Conservation (phyloP, 345 rosid genomes). For the Gossypioides kirkii region DNA sequence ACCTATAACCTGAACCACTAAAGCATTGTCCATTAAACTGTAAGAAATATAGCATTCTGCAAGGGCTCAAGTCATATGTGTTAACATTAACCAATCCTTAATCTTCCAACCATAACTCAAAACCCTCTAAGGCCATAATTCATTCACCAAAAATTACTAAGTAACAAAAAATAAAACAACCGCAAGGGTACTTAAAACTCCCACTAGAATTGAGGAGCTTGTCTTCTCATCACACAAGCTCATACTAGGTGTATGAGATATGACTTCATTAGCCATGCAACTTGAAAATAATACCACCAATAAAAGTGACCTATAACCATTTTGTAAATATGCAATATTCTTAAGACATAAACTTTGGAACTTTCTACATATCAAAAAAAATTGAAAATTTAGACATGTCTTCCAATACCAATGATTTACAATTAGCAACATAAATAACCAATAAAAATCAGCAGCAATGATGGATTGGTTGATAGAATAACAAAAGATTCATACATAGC, state of each 20-base stretch:
- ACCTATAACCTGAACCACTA: background rate
- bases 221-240: background rate
- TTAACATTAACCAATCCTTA: background rate
- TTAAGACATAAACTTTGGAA: background rate
- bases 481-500: background rate
- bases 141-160: background rate
- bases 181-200: background rate
- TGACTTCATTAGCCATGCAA: background rate
- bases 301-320: background rate
- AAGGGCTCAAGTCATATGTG: background rate
- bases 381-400: background rate
- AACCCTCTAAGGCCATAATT: slow-evolving; percentile 2
- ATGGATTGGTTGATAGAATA: background rate
- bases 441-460: background rate
- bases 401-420: background rate
- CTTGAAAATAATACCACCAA: background rate
- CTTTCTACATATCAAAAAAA: background rate
- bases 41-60: background rate
- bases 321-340: background rate
- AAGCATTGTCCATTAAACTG: background rate
- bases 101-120: background rate
- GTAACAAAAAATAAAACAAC: background rate
- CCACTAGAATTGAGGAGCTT: background rate
- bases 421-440: background rate
- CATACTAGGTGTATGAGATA: background rate